Percentiles rank a stretch among this genome's conserved stretches.
These are phyloP conservation scores for Aspergillus sp. DNA, from an alignment of 2,329 filamentous ascomycete genomes.

Conservation along the genomic window DNA sequence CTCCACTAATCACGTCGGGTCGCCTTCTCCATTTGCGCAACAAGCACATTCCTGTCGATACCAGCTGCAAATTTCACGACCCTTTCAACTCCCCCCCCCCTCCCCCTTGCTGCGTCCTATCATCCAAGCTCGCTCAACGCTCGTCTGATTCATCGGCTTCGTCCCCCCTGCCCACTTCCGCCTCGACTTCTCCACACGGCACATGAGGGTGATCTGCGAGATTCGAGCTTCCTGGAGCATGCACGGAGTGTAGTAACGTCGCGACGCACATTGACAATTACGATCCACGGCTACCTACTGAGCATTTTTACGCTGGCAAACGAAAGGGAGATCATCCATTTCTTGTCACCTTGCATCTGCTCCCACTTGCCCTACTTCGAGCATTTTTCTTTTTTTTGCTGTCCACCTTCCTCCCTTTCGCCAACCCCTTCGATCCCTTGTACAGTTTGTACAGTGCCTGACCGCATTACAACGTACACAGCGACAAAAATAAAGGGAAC, in stretches of 20 bases:
- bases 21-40: slow-evolving; percentile 27
- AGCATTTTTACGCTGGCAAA: slow-evolving; percentile 31
- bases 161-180: slow-evolving; percentile 25
- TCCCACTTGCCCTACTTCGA: slow-evolving; percentile 20
- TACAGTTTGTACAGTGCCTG: slow-evolving; percentile 33
- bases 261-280: slow-evolving; percentile 29
- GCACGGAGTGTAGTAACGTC: slow-evolving; percentile 43
- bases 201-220: slow-evolving; percentile 38
- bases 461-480: slow-evolving; percentile 23
- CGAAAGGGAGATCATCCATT: slow-evolving; percentile 33
- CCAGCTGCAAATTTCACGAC: slow-evolving; percentile 24
- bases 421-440: slow-evolving; percentile 27
- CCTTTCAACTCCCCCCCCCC: slow-evolving; percentile 21
- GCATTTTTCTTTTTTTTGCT: slow-evolving; percentile 26
- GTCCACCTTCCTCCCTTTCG: slow-evolving; percentile 24
- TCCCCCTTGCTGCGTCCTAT: slow-evolving; percentile 36
- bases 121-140: slow-evolving; percentile 29
- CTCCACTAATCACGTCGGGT: slow-evolving; percentile 34
- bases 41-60: slow-evolving; percentile 35
- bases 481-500: slow-evolving; percentile 11
- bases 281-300: slow-evolving; percentile 27
- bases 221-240: slow-evolving; percentile 42
- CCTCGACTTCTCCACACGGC: slow-evolving; percentile 28
- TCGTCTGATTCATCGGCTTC: slow-evolving; percentile 24
- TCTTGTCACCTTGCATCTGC: slow-evolving; percentile 36